phyloP scores from a whole-genome alignment of 805 yeast genomes.

The Dipodascopsis tothii region DNA sequence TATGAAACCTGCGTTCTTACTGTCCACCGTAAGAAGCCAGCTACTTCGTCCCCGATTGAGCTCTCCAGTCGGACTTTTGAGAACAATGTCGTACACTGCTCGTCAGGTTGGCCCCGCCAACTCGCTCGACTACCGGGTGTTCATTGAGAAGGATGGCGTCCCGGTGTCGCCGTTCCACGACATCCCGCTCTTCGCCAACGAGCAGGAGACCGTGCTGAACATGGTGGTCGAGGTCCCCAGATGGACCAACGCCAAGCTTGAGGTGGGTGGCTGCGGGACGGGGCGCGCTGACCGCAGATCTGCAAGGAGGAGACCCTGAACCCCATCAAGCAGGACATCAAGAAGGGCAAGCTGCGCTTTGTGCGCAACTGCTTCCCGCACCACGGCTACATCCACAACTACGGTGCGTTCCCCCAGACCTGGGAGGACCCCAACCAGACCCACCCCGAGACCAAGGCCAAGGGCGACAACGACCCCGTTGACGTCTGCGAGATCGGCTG shows the following conservation, averaged over 20 bases:
- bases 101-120: constrained; percentile 94
- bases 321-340: constrained; percentile 95
- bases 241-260: constrained; percentile 97
- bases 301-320: constrained; percentile 74
- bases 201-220: constrained; percentile 78
- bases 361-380: constrained; percentile 98
- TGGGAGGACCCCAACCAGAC: constrained; percentile 87
- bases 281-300: constrained; percentile 41
- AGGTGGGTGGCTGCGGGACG: constrained; percentile 34
- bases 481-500: constrained; percentile 89
- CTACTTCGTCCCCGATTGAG: no score
- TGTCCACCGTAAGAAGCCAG: no score
- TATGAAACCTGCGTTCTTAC: no score
- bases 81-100: constrained; percentile 48
- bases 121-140: constrained; percentile 89
- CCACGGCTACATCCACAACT: constrained; percentile 97
- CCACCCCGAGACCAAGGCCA: constrained; percentile 40
- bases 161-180: constrained; percentile 94
- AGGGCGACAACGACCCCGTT: constrained; percentile 91
- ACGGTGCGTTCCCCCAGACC: constrained; percentile 95
- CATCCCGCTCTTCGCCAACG: constrained; percentile 86
- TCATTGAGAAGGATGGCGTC: constrained; percentile 86
- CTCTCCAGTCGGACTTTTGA: no score
- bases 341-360: constrained; percentile 77
- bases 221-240: constrained; percentile 97